phyloP scores from a whole-genome alignment of 148 eudicot species.

The Rheum nobile region DNA sequence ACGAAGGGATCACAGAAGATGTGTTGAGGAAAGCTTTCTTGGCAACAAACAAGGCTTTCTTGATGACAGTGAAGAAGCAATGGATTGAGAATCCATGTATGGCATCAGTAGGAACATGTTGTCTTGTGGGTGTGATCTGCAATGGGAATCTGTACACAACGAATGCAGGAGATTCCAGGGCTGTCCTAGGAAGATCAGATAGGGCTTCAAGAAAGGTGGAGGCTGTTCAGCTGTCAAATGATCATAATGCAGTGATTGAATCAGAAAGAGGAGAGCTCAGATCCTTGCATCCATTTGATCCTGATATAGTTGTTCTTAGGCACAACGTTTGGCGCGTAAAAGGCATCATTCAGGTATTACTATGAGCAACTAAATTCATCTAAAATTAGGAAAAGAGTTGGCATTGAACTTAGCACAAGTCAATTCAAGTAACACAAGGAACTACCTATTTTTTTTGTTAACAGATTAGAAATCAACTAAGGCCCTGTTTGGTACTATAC shows the following conservation, averaged over 20 bases:
- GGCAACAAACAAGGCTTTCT: slow-evolving; percentile 63
- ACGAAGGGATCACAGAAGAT: slow-evolving; percentile 43
- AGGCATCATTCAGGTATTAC: slow-evolving; percentile 91
- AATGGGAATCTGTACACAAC: slow-evolving; percentile 48
- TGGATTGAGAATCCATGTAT: slow-evolving; percentile 58
- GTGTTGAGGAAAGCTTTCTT: slow-evolving; percentile 65
- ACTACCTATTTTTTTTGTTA: too few relatives aligned
- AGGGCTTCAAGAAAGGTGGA: slow-evolving; percentile 16
- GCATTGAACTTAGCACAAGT: too few relatives aligned
- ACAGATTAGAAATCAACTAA: too few relatives aligned
- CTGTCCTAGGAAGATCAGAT: slow-evolving; percentile 54
- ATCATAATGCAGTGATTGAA: slow-evolving; percentile 62
- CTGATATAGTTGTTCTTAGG: slow-evolving; percentile 57
- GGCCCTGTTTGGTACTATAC: too few relatives aligned
- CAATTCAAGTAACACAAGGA: too few relatives aligned
- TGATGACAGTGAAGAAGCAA: slow-evolving; percentile 47
- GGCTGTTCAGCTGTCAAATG: slow-evolving; percentile 67
- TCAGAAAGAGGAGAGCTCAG: slow-evolving; percentile 57
- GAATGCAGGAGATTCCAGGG: slow-evolving; percentile 85
- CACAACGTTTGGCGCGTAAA: slow-evolving; percentile 93
- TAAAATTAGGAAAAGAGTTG: neutral
- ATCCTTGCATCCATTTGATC: slow-evolving; percentile 54
- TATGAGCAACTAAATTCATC: neutral
- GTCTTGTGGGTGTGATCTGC: slow-evolving; percentile 66
- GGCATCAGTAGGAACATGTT: slow-evolving; percentile 77